phyloP scores from a whole-genome alignment of 192 early-diverging fungal species.

The Coemansia pectinata region DNA sequence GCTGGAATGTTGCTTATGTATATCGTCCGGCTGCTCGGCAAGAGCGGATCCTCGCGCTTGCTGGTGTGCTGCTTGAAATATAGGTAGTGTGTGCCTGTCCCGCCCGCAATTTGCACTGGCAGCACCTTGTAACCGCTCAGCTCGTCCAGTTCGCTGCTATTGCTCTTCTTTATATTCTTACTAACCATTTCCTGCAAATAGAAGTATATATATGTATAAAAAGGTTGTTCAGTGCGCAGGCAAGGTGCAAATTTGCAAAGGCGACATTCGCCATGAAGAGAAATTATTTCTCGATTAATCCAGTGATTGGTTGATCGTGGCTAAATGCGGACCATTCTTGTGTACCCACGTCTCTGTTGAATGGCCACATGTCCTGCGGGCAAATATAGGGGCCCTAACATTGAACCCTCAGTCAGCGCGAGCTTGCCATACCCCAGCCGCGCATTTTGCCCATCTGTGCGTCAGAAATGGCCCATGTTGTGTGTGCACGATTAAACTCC shows the following conservation, averaged over 20 bases:
- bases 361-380: background rate
- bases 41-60: slow-evolving; percentile 42
- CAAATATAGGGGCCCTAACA: background rate
- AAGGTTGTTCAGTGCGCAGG: background rate
- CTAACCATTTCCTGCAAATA: slow-evolving; percentile 14
- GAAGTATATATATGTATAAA: background rate
- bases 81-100: slow-evolving; percentile 47
- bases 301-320: background rate
- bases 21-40: slow-evolving; percentile 63
- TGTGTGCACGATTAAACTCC: background rate
- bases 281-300: background rate
- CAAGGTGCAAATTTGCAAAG: background rate
- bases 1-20: slow-evolving; percentile 70
- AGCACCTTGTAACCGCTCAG: slow-evolving; percentile 60
- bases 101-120: slow-evolving; percentile 47
- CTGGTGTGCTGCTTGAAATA: slow-evolving; percentile 61
- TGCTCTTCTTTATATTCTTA: slow-evolving; percentile 19
- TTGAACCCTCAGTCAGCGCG: background rate
- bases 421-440: background rate
- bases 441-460: background rate
- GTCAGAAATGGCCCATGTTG: background rate
- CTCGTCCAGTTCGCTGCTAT: slow-evolving; percentile 38
- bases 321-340: too few relatives aligned
- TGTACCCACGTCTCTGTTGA: background rate
- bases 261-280: background rate